phyloP scores from a whole-genome alignment of 495 filamentous ascomycete genomes.

The Peziza echinospora region DNA sequence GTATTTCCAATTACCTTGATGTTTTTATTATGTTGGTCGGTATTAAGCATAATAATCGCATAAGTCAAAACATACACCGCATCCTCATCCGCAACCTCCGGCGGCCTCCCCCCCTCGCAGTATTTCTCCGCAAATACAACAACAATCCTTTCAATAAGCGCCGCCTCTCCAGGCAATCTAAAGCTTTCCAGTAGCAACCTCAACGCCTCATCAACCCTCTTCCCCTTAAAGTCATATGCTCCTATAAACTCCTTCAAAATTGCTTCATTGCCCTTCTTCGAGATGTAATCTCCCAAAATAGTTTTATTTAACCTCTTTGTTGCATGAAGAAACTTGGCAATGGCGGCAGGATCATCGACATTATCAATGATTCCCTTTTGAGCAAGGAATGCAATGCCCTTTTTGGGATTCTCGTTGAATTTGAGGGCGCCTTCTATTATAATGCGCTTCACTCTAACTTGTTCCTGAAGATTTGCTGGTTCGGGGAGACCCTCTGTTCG shows the following conservation, averaged over 20 bases:
- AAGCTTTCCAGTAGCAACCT: slow-evolving; percentile 77
- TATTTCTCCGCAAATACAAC: slow-evolving; percentile 73
- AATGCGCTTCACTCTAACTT: slow-evolving; percentile 57
- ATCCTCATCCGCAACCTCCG: slow-evolving; percentile 69
- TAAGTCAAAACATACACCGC: slow-evolving; percentile 82
- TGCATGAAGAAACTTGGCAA: slow-evolving; percentile 65
- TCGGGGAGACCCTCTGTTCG: slow-evolving; percentile 45
- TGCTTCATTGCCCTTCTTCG: slow-evolving; percentile 64
- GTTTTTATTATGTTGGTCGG: slow-evolving; percentile 87
- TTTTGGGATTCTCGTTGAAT: slow-evolving; percentile 89
- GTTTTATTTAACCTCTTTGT: slow-evolving; percentile 78
- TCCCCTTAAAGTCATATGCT: slow-evolving; percentile 64
- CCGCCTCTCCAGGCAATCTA: slow-evolving; percentile 77
- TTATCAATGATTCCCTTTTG: slow-evolving; percentile 66
- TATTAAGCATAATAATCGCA: slow-evolving; percentile 88
- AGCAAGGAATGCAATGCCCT: slow-evolving; percentile 65
- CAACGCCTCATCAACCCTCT: slow-evolving; percentile 74
- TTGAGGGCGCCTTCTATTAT: slow-evolving; percentile 74
- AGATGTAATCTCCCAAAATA: slow-evolving; percentile 73
- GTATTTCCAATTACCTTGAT: slow-evolving; percentile 40
- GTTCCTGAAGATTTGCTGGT: slow-evolving; percentile 36
- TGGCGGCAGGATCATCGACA: slow-evolving; percentile 43
- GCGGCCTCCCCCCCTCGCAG: slow-evolving; percentile 44
- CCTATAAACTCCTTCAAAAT: slow-evolving; percentile 68
- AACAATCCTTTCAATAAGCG: slow-evolving; percentile 82